phyloP scores from a whole-genome alignment of 345 rosid genomes.

The Salix udensis region DNA sequence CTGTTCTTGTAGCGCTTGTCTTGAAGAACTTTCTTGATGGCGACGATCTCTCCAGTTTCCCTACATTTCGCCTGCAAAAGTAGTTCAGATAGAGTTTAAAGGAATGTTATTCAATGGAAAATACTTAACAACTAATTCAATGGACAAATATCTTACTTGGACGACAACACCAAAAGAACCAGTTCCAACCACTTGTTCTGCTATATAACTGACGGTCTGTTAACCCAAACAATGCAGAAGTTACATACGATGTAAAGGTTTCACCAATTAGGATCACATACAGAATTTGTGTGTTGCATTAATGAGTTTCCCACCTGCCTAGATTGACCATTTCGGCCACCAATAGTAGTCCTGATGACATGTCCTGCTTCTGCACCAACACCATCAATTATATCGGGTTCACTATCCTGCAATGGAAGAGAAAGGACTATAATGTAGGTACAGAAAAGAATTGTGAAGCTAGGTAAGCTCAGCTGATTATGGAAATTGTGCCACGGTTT shows the following conservation, averaged over 20 bases:
- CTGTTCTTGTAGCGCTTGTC: slow-evolving; percentile 97
- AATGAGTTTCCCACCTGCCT: slow-evolving; percentile 55
- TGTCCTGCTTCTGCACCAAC: slow-evolving; percentile 91
- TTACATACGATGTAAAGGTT: slow-evolving; percentile 13
- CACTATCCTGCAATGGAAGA: slow-evolving; percentile 75
- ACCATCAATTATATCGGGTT: slow-evolving; percentile 77
- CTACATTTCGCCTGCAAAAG: slow-evolving; percentile 82
- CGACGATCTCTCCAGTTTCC: slow-evolving; percentile 92
- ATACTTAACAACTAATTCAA: not conserved
- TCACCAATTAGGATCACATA: not conserved
- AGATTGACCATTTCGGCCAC: slow-evolving; percentile 87
- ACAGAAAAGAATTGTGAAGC: not conserved
- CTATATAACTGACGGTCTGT: slow-evolving; percentile 80
- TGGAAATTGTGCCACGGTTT: not conserved
- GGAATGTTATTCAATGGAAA: not conserved
- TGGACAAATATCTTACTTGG: slow-evolving; percentile 55
- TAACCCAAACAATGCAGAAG: slow-evolving; percentile 23
- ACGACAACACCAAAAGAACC: slow-evolving; percentile 94
- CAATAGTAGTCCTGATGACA: slow-evolving; percentile 79
- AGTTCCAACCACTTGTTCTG: slow-evolving; percentile 95
- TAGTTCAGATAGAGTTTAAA: slow-evolving; percentile 20
- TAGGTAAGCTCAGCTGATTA: not conserved
- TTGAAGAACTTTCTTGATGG: slow-evolving; percentile 96
- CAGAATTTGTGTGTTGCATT: not conserved
- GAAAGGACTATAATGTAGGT: not conserved